A percentile compares a stretch with the other conserved stretches of the same genome.
phyloP scores from a whole-genome alignment of 129 eudicot genomes.

The Ambrosia artemisiifolia region DNA sequence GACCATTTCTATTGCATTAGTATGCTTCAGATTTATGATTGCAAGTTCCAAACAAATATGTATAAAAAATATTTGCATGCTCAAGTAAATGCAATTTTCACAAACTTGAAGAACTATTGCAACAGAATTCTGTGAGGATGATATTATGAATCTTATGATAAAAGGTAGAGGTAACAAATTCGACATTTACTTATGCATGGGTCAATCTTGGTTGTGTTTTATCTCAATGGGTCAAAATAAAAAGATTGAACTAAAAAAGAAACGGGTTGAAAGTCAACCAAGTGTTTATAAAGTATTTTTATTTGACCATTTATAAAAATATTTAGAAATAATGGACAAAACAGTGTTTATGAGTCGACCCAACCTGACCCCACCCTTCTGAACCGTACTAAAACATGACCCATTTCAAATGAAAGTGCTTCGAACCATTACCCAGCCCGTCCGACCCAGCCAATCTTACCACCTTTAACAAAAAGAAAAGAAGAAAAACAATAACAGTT shows the following conservation, averaged over 20 bases:
- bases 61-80: not conserved
- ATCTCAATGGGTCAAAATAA: not conserved
- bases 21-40: slow-evolving; percentile 5
- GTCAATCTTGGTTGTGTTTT: too few species aligned
- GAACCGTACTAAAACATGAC: not conserved
- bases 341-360: not conserved
- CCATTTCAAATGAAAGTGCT: not conserved
- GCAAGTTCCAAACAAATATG: not conserved
- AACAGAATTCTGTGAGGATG: not conserved
- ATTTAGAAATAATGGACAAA: not conserved
- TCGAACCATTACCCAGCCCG: not conserved
- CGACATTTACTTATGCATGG: not conserved
- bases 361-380: not conserved
- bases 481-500: not conserved
- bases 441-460: not conserved
- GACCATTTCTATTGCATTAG: slow-evolving; percentile 3
- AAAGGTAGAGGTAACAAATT: not conserved
- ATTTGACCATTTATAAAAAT: not conserved
- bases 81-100: slow-evolving; percentile 13
- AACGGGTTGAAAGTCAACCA: not conserved
- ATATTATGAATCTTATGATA: not conserved
- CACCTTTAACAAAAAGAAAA: not conserved
- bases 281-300: not conserved
- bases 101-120: slow-evolving; percentile 2
- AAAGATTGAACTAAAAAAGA: not conserved